Conservation (phyloP, 2,329 filamentous ascomycete species). For the Penicillium frequentans region DNA sequence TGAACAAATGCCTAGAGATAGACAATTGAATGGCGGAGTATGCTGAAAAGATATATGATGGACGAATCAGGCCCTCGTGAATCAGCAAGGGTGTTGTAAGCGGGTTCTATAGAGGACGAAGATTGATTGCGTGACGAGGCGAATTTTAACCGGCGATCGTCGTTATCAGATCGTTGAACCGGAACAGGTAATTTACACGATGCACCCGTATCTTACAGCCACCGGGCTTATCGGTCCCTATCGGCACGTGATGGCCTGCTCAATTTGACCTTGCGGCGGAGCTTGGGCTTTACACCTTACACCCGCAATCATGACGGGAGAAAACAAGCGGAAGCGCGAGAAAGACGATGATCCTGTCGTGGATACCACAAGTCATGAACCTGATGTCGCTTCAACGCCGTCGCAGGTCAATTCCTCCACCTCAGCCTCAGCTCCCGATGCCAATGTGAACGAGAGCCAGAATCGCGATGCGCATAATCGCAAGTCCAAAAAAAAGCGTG, state of each 20-base stretch:
- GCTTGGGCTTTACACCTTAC: background rate
- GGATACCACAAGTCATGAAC: background rate
- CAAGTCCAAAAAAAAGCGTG: conserved; percentile 20
- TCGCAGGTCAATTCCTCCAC: background rate
- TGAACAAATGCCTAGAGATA: background rate
- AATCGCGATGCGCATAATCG: conserved; percentile 1
- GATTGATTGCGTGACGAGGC: conserved; percentile 27
- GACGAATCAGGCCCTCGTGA: background rate
- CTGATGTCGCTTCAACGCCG: background rate
- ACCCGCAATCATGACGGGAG: conserved; percentile 2
- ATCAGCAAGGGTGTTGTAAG: background rate
- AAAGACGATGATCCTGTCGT: conserved; percentile 24
- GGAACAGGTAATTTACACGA: background rate
- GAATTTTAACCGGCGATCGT: conserved; percentile 21
- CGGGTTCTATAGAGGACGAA: conserved; percentile 13
- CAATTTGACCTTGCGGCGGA: background rate
- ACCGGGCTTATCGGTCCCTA: background rate
- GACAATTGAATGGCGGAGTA: background rate
- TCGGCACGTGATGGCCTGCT: background rate
- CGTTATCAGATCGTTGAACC: conserved; percentile 33
- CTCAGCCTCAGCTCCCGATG: background rate
- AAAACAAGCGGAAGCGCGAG: conserved; percentile 37
- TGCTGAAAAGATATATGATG: background rate
- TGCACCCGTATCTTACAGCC: background rate
- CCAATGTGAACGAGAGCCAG: background rate